A percentile compares a stretch with the other conserved stretches of the same genome.
Conservation (phyloP, 768 basidiomycete genomes). For the Pleurotus cornucopiae region DNA sequence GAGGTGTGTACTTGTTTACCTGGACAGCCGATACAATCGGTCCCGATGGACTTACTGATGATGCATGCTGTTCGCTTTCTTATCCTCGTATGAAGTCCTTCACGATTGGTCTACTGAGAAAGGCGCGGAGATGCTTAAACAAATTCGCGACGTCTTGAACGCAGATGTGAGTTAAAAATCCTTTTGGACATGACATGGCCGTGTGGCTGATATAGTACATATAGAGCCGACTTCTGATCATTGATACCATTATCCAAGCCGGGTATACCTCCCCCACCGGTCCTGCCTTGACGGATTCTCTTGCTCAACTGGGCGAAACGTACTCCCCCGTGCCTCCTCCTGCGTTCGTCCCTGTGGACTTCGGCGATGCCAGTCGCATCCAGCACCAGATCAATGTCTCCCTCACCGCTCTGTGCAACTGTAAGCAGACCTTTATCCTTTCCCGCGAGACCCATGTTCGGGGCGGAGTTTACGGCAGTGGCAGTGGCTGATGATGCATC, state of each 20-base stretch:
- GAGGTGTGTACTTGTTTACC: slow-evolving; percentile 19
- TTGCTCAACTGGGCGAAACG: slow-evolving; percentile 20
- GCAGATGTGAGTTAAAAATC: slow-evolving; percentile 19
- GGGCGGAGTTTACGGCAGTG: too few species aligned
- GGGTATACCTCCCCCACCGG: slow-evolving; percentile 26
- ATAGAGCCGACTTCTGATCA: slow-evolving; percentile 31
- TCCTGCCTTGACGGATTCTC: slow-evolving; percentile 22
- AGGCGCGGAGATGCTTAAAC: slow-evolving; percentile 31
- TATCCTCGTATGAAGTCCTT: slow-evolving; percentile 20
- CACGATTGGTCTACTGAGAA: slow-evolving; percentile 35
- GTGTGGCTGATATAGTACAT: neutral
- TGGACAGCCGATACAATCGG: too few species aligned
- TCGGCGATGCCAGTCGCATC: slow-evolving; percentile 31
- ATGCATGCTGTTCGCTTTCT: neutral
- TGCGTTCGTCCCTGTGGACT: slow-evolving; percentile 30
- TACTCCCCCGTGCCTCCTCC: slow-evolving; percentile 32
- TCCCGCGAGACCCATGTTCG: too few species aligned
- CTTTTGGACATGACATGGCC: neutral
- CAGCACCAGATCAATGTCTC: slow-evolving; percentile 33
- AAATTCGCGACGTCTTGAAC: slow-evolving; percentile 30
- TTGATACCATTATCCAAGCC: slow-evolving; percentile 32
- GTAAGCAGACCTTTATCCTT: slow-evolving; percentile 14
- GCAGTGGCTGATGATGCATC: neutral
- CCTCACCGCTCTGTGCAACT: slow-evolving; percentile 29
- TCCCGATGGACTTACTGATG: neutral